These are phyloP conservation scores for Vitis cinerea DNA, from an alignment of 164 flowering plant species.

Conservation along the genomic window DNA sequence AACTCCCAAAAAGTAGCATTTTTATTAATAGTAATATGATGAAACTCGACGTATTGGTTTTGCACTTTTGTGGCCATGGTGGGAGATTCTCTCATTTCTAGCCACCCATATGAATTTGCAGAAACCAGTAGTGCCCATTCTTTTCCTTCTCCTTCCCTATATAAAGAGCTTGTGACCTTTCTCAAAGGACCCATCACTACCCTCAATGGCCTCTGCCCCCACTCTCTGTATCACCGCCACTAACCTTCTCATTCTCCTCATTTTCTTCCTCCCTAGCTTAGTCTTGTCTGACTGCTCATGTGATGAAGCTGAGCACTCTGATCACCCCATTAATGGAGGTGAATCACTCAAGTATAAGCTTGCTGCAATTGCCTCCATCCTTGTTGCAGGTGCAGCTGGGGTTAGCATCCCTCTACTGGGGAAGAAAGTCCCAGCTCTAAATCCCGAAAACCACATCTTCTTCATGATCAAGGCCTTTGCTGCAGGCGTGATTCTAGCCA, in stretches of 20 bases:
- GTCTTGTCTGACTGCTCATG: constrained; percentile 31
- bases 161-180: no score
- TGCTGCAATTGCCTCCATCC: constrained; percentile 24
- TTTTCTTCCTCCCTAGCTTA: constrained; percentile 8
- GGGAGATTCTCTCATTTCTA: no score
- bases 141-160: no score
- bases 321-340: neutral
- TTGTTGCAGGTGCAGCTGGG: constrained; percentile 32
- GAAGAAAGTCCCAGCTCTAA: constrained; percentile 19
- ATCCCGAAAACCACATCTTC: constrained; percentile 35
- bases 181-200: no score
- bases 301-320: neutral
- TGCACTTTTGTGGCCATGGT: no score
- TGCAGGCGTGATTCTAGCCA: constrained; percentile 42
- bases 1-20: no score
- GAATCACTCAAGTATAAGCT: constrained; percentile 28
- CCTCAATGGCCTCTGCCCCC: no score
- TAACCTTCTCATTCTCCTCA: neutral
- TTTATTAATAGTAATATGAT: no score
- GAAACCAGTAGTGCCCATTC: no score
- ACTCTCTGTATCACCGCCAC: no score
- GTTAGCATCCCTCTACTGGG: constrained; percentile 34
- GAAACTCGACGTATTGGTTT: no score
- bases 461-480: constrained; percentile 46
- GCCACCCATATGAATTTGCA: no score